phyloP scores from a whole-genome alignment of 2,329 filamentous ascomycete species.

The Achaetomium macrosporum region DNA sequence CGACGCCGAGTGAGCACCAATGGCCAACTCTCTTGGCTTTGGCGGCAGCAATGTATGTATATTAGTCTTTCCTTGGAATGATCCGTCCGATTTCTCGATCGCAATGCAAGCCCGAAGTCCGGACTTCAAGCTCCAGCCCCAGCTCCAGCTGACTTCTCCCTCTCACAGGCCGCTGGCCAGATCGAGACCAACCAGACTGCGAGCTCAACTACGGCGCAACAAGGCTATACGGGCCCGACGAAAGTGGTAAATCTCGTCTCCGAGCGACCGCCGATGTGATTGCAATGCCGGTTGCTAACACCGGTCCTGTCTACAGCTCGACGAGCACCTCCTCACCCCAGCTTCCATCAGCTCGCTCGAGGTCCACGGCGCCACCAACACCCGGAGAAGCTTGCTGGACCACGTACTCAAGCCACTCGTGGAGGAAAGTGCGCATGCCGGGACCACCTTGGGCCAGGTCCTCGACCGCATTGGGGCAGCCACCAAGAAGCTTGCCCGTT shows the following conservation, averaged over 20 bases:
- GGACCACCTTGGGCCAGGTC: slow-evolving; percentile 75
- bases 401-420: slow-evolving; percentile 74
- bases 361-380: slow-evolving; percentile 75
- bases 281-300: neutral
- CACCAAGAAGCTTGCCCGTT: slow-evolving; percentile 68
- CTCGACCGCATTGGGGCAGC: slow-evolving; percentile 64
- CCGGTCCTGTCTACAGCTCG: slow-evolving; percentile 48
- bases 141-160: neutral
- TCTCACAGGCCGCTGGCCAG: slow-evolving; percentile 10
- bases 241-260: slow-evolving; percentile 11
- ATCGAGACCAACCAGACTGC: neutral
- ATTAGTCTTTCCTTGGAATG: neutral
- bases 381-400: slow-evolving; percentile 77
- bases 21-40: slow-evolving; percentile 16
- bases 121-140: neutral
- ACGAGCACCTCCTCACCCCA: slow-evolving; percentile 77
- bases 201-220: neutral
- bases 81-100: neutral
- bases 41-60: slow-evolving; percentile 19
- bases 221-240: slow-evolving; percentile 1
- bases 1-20: slow-evolving; percentile 10
- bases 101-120: neutral
- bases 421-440: slow-evolving; percentile 56
- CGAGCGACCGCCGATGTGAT: no score
- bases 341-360: slow-evolving; percentile 82